Percentiles rank a stretch among this genome's conserved stretches.
phyloP scores from a whole-genome alignment of 148 eudicot species.

The Silene uniflora region DNA sequence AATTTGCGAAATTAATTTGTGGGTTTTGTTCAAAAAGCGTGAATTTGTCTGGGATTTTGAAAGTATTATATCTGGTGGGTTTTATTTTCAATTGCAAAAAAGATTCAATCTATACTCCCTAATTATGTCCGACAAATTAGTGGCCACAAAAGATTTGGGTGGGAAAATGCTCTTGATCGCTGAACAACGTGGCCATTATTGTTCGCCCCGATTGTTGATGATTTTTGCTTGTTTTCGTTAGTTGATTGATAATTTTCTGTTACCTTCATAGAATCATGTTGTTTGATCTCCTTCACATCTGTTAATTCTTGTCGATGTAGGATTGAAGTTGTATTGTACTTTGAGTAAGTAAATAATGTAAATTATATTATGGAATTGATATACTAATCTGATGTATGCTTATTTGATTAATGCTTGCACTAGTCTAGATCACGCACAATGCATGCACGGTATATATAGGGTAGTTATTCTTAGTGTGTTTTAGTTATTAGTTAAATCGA shows the following conservation, averaged over 20 bases:
- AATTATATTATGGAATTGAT: not conserved
- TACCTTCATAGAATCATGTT: not conserved
- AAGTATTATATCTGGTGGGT: not conserved
- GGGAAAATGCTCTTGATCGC: conserved; percentile 53
- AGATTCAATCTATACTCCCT: too few relatives aligned
- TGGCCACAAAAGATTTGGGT: conserved; percentile 30
- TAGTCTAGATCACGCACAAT: too few relatives aligned
- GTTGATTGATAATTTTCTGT: not conserved
- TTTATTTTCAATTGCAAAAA: not conserved
- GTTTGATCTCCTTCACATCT: not conserved
- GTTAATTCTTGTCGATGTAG: too few relatives aligned
- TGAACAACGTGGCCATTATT: conserved; percentile 74
- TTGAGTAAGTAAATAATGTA: too few relatives aligned
- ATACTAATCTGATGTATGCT: too few relatives aligned
- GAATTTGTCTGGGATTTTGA: conserved; percentile 15
- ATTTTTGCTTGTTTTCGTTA: not conserved
- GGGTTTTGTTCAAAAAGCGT: not conserved
- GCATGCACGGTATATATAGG: too few relatives aligned
- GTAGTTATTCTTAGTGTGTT: too few relatives aligned
- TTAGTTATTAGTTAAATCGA: too few relatives aligned
- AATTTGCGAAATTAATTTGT: not conserved
- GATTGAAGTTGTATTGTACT: too few relatives aligned
- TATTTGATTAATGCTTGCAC: not conserved
- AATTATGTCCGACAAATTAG: conserved; percentile 23
- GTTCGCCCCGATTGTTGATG: conserved; percentile 25